Conservation (phyloP, 768 basidiomycete species). For the Astraeus odoratus region DNA sequence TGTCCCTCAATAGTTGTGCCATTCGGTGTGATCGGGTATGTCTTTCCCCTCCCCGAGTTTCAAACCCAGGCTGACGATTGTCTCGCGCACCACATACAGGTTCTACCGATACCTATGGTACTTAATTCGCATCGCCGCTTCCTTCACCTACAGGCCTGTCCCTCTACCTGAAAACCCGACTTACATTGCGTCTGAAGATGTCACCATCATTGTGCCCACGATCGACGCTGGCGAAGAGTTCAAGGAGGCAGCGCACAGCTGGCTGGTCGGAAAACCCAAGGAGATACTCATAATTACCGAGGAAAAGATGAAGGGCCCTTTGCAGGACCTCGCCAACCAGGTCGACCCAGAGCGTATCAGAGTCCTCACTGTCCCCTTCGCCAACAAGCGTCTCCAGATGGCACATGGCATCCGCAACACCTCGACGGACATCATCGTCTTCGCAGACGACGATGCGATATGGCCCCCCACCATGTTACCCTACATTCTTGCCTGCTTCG, state of each 20-base stretch:
- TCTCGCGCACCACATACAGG: slow-evolving; percentile 38
- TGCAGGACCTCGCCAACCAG: slow-evolving; percentile 82
- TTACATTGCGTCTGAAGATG: slow-evolving; percentile 85
- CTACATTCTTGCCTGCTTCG: slow-evolving; percentile 85
- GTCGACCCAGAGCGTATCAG: slow-evolving; percentile 82
- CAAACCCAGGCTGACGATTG: no score
- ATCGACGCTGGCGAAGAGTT: slow-evolving; percentile 96
- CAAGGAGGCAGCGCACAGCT: slow-evolving; percentile 86
- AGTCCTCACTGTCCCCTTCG: slow-evolving; percentile 85
- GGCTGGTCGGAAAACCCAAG: slow-evolving; percentile 89
- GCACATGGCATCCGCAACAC: slow-evolving; percentile 86
- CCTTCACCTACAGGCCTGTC: slow-evolving; percentile 76
- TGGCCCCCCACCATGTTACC: slow-evolving; percentile 92
- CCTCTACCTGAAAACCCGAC: slow-evolving; percentile 88
- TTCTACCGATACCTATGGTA: slow-evolving; percentile 96
- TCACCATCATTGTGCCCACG: slow-evolving; percentile 93
- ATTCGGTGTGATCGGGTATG: slow-evolving; percentile 82
- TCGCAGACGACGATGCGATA: slow-evolving; percentile 93
- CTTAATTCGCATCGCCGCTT: slow-evolving; percentile 75
- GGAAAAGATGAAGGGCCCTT: slow-evolving; percentile 83
- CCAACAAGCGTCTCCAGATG: slow-evolving; percentile 94
- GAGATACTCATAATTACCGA: slow-evolving; percentile 74
- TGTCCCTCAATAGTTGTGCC: slow-evolving; percentile 59
- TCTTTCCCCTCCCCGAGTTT: slow-evolving; percentile 6
- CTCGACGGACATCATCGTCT: slow-evolving; percentile 89